Conservation (phyloP, 768 basidiomycete species). For the Kwoniella sp. region DNA sequence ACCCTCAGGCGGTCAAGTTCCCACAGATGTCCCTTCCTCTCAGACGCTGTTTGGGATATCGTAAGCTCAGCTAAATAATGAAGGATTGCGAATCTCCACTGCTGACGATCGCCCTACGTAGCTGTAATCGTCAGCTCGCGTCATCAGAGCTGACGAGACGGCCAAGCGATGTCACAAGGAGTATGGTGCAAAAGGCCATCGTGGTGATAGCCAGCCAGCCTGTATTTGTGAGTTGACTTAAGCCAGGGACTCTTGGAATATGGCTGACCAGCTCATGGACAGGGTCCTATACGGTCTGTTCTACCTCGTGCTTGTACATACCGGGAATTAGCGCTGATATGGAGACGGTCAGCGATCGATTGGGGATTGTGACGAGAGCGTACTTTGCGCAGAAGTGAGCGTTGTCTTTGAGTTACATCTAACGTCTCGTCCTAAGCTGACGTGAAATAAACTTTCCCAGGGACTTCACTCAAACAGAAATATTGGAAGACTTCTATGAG, state of each 20-base stretch:
- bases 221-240: constrained; percentile 50
- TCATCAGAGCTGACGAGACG: constrained; percentile 73
- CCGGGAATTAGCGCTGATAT: neutral
- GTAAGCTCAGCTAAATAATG: constrained; percentile 61
- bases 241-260: neutral
- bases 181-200: constrained; percentile 96
- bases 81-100: neutral
- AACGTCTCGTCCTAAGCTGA: too few relatives aligned
- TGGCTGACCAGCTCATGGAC: constrained; percentile 8
- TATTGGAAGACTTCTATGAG: constrained; percentile 82
- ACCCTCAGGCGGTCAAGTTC: constrained; percentile 31
- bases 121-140: constrained; percentile 93
- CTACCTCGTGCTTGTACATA: neutral
- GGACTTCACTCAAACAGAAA: constrained; percentile 82
- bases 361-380: constrained; percentile 90
- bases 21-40: constrained; percentile 45
- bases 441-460: constrained; percentile 57
- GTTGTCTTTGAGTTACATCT: neutral
- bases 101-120: constrained; percentile 46
- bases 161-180: constrained; percentile 80
- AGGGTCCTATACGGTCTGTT: constrained; percentile 79
- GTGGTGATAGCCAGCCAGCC: constrained; percentile 74
- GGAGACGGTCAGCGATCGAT: constrained; percentile 67
- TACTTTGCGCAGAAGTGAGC: constrained; percentile 77
- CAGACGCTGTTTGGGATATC: constrained; percentile 94